Percentiles rank a stretch among this genome's conserved stretches.
These are phyloP conservation scores for Omphalotus guepiniiformis DNA, from an alignment of 768 basidiomycete genomes.

Conservation along the genomic window DNA sequence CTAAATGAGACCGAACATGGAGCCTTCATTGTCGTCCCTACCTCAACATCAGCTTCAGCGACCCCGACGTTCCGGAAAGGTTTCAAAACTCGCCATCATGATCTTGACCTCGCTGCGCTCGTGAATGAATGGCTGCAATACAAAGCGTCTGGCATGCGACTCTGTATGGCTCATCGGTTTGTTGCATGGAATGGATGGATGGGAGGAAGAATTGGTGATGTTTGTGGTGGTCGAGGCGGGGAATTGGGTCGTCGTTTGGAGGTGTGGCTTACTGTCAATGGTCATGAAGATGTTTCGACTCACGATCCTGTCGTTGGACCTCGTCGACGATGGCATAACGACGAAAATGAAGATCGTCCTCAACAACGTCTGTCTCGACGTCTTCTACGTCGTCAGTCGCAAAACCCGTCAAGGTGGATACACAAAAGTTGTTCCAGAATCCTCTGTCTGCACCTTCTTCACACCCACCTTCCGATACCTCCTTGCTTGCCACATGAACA, in stretches of 20 bases:
- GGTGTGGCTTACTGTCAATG: conserved; percentile 60
- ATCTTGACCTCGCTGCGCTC: conserved; percentile 34
- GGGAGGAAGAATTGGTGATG: conserved; percentile 67
- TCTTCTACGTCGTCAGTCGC: conserved; percentile 12
- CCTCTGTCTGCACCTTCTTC: conserved; percentile 46
- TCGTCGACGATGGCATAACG: conserved; percentile 7
- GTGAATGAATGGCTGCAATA: conserved; percentile 73
- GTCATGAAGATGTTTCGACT: conserved; percentile 15
- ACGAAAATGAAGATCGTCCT: conserved; percentile 18
- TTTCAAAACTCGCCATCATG: conserved; percentile 8
- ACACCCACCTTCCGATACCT: conserved; percentile 47
- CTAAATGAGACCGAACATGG: too few species aligned
- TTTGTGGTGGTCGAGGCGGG: conserved; percentile 75
- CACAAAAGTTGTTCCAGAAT: conserved; percentile 60
- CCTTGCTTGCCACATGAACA: conserved; percentile 55
- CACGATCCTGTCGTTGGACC: conserved; percentile 6
- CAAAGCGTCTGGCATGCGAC: conserved; percentile 58
- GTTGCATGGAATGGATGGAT: conserved; percentile 90
- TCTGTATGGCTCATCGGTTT: conserved; percentile 76
- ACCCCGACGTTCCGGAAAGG: conserved; percentile 14
- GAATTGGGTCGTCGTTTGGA: conserved; percentile 74
- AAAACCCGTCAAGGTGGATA: conserved; percentile 44
- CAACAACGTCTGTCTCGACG: conserved; percentile 23
- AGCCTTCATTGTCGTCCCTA: too few species aligned
- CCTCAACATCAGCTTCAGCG: conserved; percentile 8